Evolutionary conservation across 345 rosid species (phyloP).

Genomic region (Rhodamnia rubescens): DNA sequence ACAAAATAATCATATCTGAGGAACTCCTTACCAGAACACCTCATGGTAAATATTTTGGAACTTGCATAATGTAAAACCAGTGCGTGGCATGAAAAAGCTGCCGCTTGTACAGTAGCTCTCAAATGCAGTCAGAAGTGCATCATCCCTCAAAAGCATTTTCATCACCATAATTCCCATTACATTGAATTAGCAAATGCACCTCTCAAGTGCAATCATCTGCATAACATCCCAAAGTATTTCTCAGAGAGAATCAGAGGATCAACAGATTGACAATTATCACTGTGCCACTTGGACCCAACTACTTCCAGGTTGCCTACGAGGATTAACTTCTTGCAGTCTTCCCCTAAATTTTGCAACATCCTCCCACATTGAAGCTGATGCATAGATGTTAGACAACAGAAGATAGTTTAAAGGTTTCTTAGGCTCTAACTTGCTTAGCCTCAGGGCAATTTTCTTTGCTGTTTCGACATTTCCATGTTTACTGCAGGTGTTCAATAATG

Average conservation of each 20-base stretch:
- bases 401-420: neutral
- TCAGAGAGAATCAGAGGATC: neutral
- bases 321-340: neutral
- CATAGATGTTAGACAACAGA: constrained; percentile 1
- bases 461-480: constrained; percentile 1
- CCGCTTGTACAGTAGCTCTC: neutral
- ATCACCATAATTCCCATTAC: neutral
- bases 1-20: neutral
- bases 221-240: neutral
- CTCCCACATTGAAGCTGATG: neutral
- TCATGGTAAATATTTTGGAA: neutral
- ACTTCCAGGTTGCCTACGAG: neutral
- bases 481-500: constrained; percentile 1
- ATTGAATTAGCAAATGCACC: neutral
- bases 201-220: neutral
- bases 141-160: neutral
- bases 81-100: neutral
- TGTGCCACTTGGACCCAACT: neutral
- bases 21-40: neutral
- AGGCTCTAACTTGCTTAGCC: neutral
- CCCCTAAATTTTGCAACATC: neutral
- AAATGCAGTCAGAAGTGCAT: neutral
- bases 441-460: neutral
- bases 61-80: neutral
- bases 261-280: neutral